These are phyloP conservation scores for Selaginella moellendorffii DNA, from an alignment of 75 land plant genomes.

Conservation along the genomic window DNA sequence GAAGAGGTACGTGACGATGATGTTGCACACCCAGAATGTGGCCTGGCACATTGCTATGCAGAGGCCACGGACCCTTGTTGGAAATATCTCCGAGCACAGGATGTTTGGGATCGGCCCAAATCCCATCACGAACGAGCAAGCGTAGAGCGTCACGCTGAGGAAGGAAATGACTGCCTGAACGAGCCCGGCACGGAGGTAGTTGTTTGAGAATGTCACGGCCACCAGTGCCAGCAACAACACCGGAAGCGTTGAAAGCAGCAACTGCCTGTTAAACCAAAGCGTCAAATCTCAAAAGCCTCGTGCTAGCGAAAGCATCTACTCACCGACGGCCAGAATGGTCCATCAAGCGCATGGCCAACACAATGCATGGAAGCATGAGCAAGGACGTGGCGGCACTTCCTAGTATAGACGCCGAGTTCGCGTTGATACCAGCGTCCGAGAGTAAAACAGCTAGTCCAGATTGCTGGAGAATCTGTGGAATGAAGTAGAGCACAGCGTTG, in stretches of 20 bases:
- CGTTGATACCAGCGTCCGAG: slow-evolving; percentile 39
- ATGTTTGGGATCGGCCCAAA: slow-evolving; percentile 92
- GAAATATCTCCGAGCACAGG: slow-evolving; percentile 87
- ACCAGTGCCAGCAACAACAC: slow-evolving; percentile 40
- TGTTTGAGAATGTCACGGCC: slow-evolving; percentile 34
- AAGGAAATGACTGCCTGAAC: slow-evolving; percentile 53
- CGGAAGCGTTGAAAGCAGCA: slow-evolving; percentile 63
- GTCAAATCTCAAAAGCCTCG: background rate
- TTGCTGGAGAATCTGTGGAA: slow-evolving; percentile 84
- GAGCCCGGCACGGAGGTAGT: slow-evolving; percentile 27
- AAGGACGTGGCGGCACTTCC: slow-evolving; percentile 60
- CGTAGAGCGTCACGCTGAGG: slow-evolving; percentile 48
- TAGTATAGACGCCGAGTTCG: slow-evolving; percentile 67
- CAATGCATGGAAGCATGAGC: slow-evolving; percentile 72
- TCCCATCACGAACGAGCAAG: slow-evolving; percentile 68
- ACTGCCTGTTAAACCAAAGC: slow-evolving; percentile 25
- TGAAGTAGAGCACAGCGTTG: slow-evolving; percentile 86
- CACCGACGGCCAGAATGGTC: slow-evolving; percentile 81
- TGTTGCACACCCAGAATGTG: slow-evolving; percentile 67
- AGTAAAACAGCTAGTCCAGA: slow-evolving; percentile 68
- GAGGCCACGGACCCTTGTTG: slow-evolving; percentile 77
- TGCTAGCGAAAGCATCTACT: background rate
- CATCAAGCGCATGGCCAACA: slow-evolving; percentile 82
- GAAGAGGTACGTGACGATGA: slow-evolving; percentile 63
- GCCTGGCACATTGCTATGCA: slow-evolving; percentile 73